Evolutionary conservation across 179 eudicot genomes (phyloP).

Genomic region (Vitellaria paradoxa): DNA sequence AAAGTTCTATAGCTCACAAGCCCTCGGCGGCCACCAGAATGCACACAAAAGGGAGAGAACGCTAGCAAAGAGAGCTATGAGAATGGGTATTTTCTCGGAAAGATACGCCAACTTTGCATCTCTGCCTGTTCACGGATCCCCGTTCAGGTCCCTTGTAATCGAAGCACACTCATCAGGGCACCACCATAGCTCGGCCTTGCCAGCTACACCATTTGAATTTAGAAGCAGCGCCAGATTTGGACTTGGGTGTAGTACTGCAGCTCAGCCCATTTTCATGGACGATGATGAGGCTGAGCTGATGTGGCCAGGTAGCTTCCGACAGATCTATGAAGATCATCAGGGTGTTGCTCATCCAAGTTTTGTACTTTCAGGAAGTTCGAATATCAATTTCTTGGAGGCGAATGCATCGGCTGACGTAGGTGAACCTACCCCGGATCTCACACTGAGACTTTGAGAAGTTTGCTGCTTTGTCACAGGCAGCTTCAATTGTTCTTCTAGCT

Average conservation of each 20-base stretch:
- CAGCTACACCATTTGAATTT: slow-evolving; percentile 12
- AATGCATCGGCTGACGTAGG: slow-evolving; percentile 12
- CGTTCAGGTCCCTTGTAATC: slow-evolving; percentile 34
- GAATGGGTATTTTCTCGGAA: slow-evolving; percentile 33
- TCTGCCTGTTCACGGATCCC: slow-evolving; percentile 34
- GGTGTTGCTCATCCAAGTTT: neutral
- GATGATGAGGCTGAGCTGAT: slow-evolving; percentile 33
- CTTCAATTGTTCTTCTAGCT: slow-evolving; percentile 5
- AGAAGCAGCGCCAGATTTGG: slow-evolving; percentile 23
- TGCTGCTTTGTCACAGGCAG: neutral
- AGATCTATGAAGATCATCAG: slow-evolving; percentile 3
- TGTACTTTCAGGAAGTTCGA: slow-evolving; percentile 7
- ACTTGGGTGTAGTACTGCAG: slow-evolving; percentile 10
- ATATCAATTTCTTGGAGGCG: slow-evolving; percentile 12
- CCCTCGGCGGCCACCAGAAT: slow-evolving; percentile 53
- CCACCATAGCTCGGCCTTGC: slow-evolving; percentile 19
- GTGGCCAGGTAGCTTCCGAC: slow-evolving; percentile 54
- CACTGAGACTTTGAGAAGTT: slow-evolving; percentile 29
- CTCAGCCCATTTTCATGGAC: slow-evolving; percentile 27
- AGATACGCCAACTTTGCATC: slow-evolving; percentile 34
- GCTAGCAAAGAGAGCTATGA: slow-evolving; percentile 37
- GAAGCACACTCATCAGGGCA: slow-evolving; percentile 39
- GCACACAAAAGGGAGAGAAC: slow-evolving; percentile 49
- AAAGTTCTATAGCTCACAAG: slow-evolving; percentile 49
- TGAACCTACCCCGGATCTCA: slow-evolving; percentile 25